phyloP scores from a whole-genome alignment of 2,329 filamentous ascomycete genomes.

The Epicoccum nigrum region DNA sequence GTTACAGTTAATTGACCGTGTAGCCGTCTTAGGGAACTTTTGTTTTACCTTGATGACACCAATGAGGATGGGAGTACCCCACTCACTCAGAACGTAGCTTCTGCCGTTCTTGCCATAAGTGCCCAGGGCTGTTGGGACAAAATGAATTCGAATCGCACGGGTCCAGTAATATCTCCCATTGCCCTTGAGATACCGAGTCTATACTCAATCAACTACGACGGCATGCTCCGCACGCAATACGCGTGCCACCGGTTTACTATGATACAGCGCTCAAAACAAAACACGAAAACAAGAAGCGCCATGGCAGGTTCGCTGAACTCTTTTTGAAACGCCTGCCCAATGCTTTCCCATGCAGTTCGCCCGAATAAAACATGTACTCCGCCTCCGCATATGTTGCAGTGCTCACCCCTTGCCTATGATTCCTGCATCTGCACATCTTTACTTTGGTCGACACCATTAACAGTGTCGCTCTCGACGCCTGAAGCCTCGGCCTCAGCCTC shows the following conservation, averaged over 20 bases:
- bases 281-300: conserved; percentile 17
- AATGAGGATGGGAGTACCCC: too few species aligned
- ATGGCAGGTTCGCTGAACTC: conserved; percentile 13
- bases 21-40: too few species aligned
- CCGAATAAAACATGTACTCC: conserved; percentile 22
- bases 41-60: too few species aligned
- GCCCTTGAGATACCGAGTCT: too few species aligned
- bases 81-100: too few species aligned
- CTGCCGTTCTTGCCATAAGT: too few species aligned
- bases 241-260: conserved; percentile 1
- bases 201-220: not conserved
- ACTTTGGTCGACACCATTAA: conserved; percentile 28
- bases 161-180: too few species aligned
- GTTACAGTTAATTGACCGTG: too few species aligned
- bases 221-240: not conserved
- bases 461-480: conserved; percentile 32
- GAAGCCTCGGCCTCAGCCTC: conserved; percentile 15
- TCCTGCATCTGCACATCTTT: conserved; percentile 44
- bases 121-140: too few species aligned
- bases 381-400: conserved; percentile 8
- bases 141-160: too few species aligned
- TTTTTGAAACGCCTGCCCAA: conserved; percentile 37
- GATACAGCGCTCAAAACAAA: not conserved
- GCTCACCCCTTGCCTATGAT: conserved; percentile 19
- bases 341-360: conserved; percentile 29